phyloP scores from a whole-genome alignment of 345 rosid species.

The Pugionium dolabratum region DNA sequence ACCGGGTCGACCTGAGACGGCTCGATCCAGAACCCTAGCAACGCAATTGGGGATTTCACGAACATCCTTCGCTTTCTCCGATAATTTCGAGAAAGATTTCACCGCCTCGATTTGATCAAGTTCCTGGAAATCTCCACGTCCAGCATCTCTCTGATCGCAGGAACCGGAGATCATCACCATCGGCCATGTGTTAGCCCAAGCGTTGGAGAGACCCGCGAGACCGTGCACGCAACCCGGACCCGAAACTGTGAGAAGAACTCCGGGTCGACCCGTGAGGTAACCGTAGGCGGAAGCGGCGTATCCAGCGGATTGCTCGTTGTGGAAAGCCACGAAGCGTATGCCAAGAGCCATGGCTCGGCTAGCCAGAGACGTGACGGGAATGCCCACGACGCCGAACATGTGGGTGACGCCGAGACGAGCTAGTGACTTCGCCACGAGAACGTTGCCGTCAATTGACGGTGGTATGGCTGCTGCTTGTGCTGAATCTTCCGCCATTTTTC shows the following conservation, averaged over 20 bases:
- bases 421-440: slow-evolving; percentile 64
- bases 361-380: slow-evolving; percentile 92
- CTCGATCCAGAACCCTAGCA: slow-evolving; percentile 65
- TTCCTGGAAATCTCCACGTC: slow-evolving; percentile 93
- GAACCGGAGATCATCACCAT: slow-evolving; percentile 95
- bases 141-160: slow-evolving; percentile 73
- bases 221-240: slow-evolving; percentile 99
- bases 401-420: slow-evolving; percentile 73
- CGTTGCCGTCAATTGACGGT: slow-evolving; percentile 63
- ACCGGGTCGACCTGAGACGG: slow-evolving; percentile 74
- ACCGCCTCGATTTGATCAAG: slow-evolving; percentile 92
- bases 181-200: slow-evolving; percentile 89
- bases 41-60: slow-evolving; percentile 76
- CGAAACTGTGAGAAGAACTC: slow-evolving; percentile 82
- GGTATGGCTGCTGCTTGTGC: slow-evolving; percentile 17
- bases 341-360: slow-evolving; percentile 77
- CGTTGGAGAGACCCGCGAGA: slow-evolving; percentile 87
- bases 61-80: slow-evolving; percentile 63
- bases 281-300: slow-evolving; percentile 98
- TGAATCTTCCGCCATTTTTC: slow-evolving; percentile 36
- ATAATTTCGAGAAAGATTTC: slow-evolving; percentile 69
- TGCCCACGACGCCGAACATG: slow-evolving; percentile 97
- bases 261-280: slow-evolving; percentile 83
- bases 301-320: slow-evolving; percentile 98
- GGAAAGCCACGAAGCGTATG: slow-evolving; percentile 89